Base-by-base conservation (phyloP, 495 filamentous ascomycete species). In the Annulohypoxylon moriforme region DNA sequence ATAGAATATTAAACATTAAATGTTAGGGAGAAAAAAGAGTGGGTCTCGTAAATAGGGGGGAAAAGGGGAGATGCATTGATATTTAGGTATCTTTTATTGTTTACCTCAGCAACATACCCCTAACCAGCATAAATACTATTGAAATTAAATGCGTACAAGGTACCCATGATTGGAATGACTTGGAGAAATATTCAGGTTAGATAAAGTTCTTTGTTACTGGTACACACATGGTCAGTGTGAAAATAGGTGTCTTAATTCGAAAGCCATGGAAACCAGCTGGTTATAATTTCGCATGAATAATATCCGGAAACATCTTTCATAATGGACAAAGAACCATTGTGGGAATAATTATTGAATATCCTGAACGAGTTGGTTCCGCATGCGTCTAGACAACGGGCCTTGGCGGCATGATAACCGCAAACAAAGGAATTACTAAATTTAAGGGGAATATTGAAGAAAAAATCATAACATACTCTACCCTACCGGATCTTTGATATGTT, bases 391-490 rank as follows among this genome's bases (percentile, higher is more conserved):
- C n/a, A 13, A 47, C 9, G 0, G 52, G 16, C 16, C 2, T 29
- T 16, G 14, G n/a, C 20, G 49, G 0, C 27, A 34, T 5, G 27
- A 25, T 24, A 27, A 4, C n/a, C 2, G n/a, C 22, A 53, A 25
- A 59, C 40, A 59, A 56, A 68, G 53, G 34, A 49, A 4, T 22
- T 7, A 3, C 0, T 13, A 16, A 34, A 24, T 42, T 52, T 67
- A 67, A 60, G 42, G 4, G 29, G 34, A 29, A 59, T 58, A 6
- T 47, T 33, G 42, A 33, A 27, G n/a, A n/a, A n/a, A n/a, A n/a
- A n/a, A n/a, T n/a, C n/a, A n/a, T n/a, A n/a, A n/a, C n/a, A n/a
- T n/a, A n/a, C n/a, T n/a, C n/a, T 47, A 52, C 3, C 38, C n/a
- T 20, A 20, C 16, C n/a, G n/a, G n/a, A n/a, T n/a, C n/a, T n/a